These are phyloP conservation scores for Adiantum capillusveneris DNA, from an alignment of 75 land plant genomes.

Conservation along the genomic window DNA sequence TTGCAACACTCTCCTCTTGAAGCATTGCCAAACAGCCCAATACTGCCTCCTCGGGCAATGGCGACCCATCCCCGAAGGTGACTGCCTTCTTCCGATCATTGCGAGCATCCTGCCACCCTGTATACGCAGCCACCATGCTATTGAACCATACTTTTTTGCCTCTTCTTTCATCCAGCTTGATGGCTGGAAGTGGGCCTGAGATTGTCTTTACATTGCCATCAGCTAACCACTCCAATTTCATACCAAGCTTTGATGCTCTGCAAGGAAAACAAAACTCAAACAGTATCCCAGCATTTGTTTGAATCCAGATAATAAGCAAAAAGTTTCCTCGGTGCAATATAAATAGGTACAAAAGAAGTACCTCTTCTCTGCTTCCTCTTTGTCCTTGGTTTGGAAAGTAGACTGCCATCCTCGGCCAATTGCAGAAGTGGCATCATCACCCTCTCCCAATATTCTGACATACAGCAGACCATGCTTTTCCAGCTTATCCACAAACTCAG, in stretches of 20 bases:
- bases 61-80: constrained; percentile 78
- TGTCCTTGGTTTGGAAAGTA: constrained; percentile 82
- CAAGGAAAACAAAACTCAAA: not conserved
- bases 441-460: constrained; percentile 54
- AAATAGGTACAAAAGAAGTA: no score
- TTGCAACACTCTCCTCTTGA: constrained; percentile 69
- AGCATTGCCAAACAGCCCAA: constrained; percentile 66
- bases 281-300: no score
- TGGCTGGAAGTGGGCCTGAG: constrained; percentile 91
- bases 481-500: constrained; percentile 71
- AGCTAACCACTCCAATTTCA: constrained; percentile 78
- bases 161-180: constrained; percentile 59
- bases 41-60: constrained; percentile 70
- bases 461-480: constrained; percentile 79
- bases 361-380: constrained; percentile 72
- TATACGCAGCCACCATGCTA: constrained; percentile 97
- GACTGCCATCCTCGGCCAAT: constrained; percentile 99
- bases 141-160: constrained; percentile 91
- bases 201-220: constrained; percentile 72
- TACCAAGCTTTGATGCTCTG: constrained; percentile 80
- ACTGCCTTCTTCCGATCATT: constrained; percentile 92
- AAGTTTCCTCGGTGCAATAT: not conserved
- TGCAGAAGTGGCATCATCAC: constrained; percentile 90
- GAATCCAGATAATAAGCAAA: not conserved
- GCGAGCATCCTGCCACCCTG: constrained; percentile 91